phyloP scores from a whole-genome alignment of 371 early-diverging fungal species.

The Parasitella parasitica region DNA sequence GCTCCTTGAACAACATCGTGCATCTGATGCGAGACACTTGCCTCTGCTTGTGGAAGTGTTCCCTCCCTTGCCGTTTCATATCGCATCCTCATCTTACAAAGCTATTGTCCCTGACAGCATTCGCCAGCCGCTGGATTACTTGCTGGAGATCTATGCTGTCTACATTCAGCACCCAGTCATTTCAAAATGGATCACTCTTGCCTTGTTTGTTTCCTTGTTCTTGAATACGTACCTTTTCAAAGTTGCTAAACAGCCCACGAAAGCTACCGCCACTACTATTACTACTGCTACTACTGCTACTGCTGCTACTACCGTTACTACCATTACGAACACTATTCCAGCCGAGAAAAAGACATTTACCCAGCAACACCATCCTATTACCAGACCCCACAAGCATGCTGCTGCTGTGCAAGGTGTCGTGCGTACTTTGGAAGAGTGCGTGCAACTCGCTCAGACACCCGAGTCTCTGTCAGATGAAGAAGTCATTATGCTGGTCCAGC shows the following conservation, averaged over 20 bases:
- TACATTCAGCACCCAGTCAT: slow-evolving; percentile 66
- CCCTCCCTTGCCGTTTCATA: slow-evolving; percentile 60
- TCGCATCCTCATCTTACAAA: slow-evolving; percentile 13
- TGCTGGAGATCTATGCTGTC: slow-evolving; percentile 52
- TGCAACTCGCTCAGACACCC: slow-evolving; percentile 54
- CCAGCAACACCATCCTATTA: slow-evolving; percentile 1
- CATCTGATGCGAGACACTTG: slow-evolving; percentile 37
- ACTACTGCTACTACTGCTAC: slow-evolving; percentile 5
- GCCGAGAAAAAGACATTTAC: slow-evolving; percentile 11
- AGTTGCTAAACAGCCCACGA: slow-evolving; percentile 58
- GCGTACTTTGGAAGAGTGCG: slow-evolving; percentile 68
- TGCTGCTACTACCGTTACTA: slow-evolving; percentile 14
- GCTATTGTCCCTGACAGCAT: slow-evolving; percentile 38
- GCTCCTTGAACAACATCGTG: slow-evolving; percentile 47
- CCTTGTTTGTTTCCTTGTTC: slow-evolving; percentile 57
- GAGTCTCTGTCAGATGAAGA: slow-evolving; percentile 64
- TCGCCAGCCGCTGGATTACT: slow-evolving; percentile 45
- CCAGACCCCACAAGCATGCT: neutral
- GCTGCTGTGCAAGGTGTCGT: slow-evolving; percentile 16
- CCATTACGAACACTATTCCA: slow-evolving; percentile 15
- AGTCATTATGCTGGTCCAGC: slow-evolving; percentile 67
- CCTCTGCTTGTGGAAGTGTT: slow-evolving; percentile 65
- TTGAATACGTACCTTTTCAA: slow-evolving; percentile 70
- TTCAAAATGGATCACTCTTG: slow-evolving; percentile 58
- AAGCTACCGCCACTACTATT: neutral